Evolutionary conservation across 2,329 filamentous ascomycete genomes (phyloP), one percentile per base, ranked within the genome.

Genomic region (Ophiostoma ips): DNA sequence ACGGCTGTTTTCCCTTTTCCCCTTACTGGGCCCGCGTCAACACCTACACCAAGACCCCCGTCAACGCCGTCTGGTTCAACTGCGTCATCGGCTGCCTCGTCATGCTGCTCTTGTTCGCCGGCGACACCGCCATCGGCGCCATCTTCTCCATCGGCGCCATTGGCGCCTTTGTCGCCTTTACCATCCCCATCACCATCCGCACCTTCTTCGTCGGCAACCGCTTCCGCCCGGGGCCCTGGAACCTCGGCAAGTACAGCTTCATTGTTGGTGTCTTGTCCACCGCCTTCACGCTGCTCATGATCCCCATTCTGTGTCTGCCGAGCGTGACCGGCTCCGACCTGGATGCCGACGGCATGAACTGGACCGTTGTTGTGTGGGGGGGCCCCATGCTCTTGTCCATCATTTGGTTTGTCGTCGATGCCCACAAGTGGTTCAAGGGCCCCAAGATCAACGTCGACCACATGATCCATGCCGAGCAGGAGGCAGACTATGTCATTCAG

Each of bases 41-140:
- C 63, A 57, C 59, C 2, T 60, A 64, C 57, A 85, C 82, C 2
- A 64, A 71, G 48, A 85, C 82, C 0, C 82, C 82, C 0, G 80
- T 84, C 46, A 84, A 84, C 58, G 80, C 81, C 0, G 81, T 84
- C 11, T 79, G 81, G 72, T 71, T 83, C 61, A 84, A 84, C 58
- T 70, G 70, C 37, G 56, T 63, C 3, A 68, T 85, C 28, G 81
- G 80, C 1, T 73, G 77, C 33, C 50, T 79, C 2, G 69, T 79
- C 53, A 69, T 79, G 28, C 67, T 84, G 0, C 71, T 86, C 3
- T 76, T 85, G 44, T 81, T 86, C 54, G 79, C 73, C 1, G 81
- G 81, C 16, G 63, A 68, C 5, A 62, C 77, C 5, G 77, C 80
- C 2, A 76, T 84, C 53, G 79, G 79, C 6, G 82, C 82, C 2